Percentiles rank a stretch among this genome's conserved stretches.
These are phyloP conservation scores for Lactifluus hygrophoroides DNA, from an alignment of 768 basidiomycete genomes.

Conservation along the genomic window DNA sequence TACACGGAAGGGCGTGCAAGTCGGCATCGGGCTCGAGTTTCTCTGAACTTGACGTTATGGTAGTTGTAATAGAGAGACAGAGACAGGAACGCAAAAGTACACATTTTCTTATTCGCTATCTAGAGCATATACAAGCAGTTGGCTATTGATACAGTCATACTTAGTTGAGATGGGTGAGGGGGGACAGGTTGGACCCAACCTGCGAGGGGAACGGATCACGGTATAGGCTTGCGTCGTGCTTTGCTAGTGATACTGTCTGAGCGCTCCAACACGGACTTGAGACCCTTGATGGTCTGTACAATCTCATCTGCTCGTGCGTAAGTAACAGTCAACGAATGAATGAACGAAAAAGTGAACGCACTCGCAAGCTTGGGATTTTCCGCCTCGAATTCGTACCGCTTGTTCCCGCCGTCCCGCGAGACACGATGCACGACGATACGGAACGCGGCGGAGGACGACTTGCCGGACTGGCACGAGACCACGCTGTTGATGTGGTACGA, in stretches of 20 bases:
- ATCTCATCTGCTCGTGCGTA: slow-evolving; percentile 50
- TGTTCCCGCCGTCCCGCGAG: slow-evolving; percentile 55
- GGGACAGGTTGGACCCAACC: background rate
- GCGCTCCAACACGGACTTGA: slow-evolving; percentile 58
- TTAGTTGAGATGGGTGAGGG: background rate
- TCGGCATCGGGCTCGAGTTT: slow-evolving; percentile 78
- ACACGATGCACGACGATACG: slow-evolving; percentile 72
- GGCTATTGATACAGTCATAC: slow-evolving; percentile 11
- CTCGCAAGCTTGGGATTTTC: slow-evolving; percentile 76
- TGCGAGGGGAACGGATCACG: background rate
- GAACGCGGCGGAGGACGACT: slow-evolving; percentile 66
- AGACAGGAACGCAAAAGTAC: slow-evolving; percentile 1
- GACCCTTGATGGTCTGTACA: slow-evolving; percentile 57
- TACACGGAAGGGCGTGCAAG: slow-evolving; percentile 59
- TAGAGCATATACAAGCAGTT: slow-evolving; percentile 4
- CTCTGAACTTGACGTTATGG: slow-evolving; percentile 30
- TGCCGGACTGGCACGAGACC: slow-evolving; percentile 71
- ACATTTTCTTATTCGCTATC: slow-evolving; percentile 9
- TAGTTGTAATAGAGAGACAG: background rate
- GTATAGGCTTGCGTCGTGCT: slow-evolving; percentile 45
- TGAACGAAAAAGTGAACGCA: slow-evolving; percentile 35
- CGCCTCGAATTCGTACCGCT: slow-evolving; percentile 96
- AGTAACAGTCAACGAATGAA: background rate
- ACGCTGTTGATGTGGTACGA: slow-evolving; percentile 91
- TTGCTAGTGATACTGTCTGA: slow-evolving; percentile 50